These are phyloP conservation scores for Talaromyces wortmannii DNA, from an alignment of 495 filamentous ascomycete species.

Conservation along the genomic window DNA sequence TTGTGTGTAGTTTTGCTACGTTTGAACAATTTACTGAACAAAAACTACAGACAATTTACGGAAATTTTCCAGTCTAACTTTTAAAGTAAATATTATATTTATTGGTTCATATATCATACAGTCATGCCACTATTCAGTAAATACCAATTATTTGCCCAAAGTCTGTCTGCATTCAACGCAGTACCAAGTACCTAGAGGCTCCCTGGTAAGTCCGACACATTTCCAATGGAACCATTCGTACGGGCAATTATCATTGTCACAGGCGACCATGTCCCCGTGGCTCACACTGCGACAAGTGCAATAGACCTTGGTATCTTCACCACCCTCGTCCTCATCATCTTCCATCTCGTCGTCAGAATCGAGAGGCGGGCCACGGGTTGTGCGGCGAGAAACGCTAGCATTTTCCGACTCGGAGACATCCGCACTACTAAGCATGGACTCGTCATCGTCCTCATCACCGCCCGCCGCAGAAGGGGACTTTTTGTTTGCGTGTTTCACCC, in stretches of 20 bases:
- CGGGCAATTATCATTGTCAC: conserved; percentile 86
- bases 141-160: conserved; percentile 34
- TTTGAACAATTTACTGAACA: not conserved
- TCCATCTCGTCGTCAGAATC: conserved; percentile 50
- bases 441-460: conserved; percentile 61
- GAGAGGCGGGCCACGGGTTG: not conserved
- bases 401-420: conserved; percentile 44
- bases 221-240: conserved; percentile 99
- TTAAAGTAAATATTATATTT: not conserved
- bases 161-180: conserved; percentile 73
- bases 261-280: conserved; percentile 97
- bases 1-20: too few species aligned
- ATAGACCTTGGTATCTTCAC: conserved; percentile 82
- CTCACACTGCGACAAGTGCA: conserved; percentile 89
- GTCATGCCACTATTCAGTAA: not conserved
- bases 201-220: conserved; percentile 82
- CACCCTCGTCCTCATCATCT: conserved; percentile 77
- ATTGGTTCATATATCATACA: not conserved
- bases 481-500: conserved; percentile 35
- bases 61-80: too few species aligned
- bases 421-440: conserved; percentile 46
- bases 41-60: not conserved
- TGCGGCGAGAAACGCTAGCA: conserved; percentile 24
- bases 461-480: conserved; percentile 52
- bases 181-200: conserved; percentile 89